Evolutionary conservation across 2,329 filamentous ascomycete genomes (phyloP).

Genomic region (Aotearoamyces nothofagi): DNA sequence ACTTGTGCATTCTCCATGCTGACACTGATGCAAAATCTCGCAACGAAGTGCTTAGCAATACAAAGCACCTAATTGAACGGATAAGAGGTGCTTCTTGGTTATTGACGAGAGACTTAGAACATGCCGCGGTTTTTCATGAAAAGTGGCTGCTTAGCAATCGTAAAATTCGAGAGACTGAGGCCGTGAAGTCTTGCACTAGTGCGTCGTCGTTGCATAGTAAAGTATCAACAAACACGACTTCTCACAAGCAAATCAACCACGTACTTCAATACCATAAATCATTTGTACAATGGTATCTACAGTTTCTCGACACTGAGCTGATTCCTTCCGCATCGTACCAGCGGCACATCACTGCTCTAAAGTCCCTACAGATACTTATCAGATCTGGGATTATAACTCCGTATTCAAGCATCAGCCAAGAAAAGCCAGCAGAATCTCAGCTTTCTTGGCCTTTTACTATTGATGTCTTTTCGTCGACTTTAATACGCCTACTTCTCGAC

Average conservation of each 20-base stretch:
- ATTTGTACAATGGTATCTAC: slow-evolving; percentile 63
- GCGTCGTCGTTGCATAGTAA: not conserved
- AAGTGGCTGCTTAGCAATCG: not conserved
- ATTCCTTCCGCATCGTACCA: slow-evolving; percentile 78
- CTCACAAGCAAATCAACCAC: not conserved
- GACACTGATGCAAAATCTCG: slow-evolving; percentile 80
- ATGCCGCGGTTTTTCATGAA: slow-evolving; percentile 1
- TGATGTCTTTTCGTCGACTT: slow-evolving; percentile 26
- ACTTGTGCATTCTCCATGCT: slow-evolving; percentile 59
- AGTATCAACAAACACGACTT: not conserved
- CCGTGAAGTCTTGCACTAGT: too few species aligned
- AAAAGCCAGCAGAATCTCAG: not conserved
- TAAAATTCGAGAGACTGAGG: not conserved
- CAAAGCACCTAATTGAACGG: slow-evolving; percentile 63
- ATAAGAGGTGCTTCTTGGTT: slow-evolving; percentile 50
- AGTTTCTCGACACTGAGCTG: slow-evolving; percentile 60
- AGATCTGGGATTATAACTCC: slow-evolving; percentile 19
- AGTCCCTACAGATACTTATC: slow-evolving; percentile 51
- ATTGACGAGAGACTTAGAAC: slow-evolving; percentile 26
- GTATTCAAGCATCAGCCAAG: slow-evolving; percentile 17
- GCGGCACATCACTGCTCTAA: slow-evolving; percentile 69
- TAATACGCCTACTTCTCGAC: slow-evolving; percentile 56
- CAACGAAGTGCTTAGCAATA: slow-evolving; percentile 61
- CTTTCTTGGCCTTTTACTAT: slow-evolving; percentile 12
- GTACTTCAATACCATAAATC: slow-evolving; percentile 30